A percentile compares a stretch with the other conserved stretches of the same genome.
phyloP scores from a whole-genome alignment of 208 protist genomes.

The Kentomonas sorsogonicus region DNA sequence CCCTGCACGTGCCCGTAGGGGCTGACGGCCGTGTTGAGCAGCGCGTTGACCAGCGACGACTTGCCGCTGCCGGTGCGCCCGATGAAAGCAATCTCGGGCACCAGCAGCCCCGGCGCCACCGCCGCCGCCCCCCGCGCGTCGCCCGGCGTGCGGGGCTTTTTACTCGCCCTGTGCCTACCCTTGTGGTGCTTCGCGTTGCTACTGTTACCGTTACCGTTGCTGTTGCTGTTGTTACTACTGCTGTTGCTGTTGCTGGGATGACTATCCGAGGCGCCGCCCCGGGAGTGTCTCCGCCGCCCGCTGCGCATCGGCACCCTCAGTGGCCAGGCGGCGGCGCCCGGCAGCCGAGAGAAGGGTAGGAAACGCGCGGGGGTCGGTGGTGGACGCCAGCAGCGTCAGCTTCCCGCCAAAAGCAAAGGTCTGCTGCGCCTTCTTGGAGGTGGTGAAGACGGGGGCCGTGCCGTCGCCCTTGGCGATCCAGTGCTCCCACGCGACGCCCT shows the following conservation, averaged over 20 bases:
- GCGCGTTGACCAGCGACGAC: conserved; percentile 81
- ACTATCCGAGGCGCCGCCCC: background rate
- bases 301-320: background rate
- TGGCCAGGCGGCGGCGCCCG: background rate
- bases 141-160: background rate
- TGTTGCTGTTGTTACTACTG: conserved; percentile 6
- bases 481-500: conserved; percentile 83
- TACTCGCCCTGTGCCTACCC: no score
- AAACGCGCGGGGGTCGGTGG: conserved; percentile 67
- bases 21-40: conserved; percentile 76
- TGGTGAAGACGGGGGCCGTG: conserved; percentile 78
- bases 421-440: conserved; percentile 74
- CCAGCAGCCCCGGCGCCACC: conserved; percentile 16
- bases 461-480: conserved; percentile 90
- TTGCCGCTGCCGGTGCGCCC: conserved; percentile 82
- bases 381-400: conserved; percentile 34
- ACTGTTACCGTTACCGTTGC: no score
- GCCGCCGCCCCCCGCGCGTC: background rate
- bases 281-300: background rate
- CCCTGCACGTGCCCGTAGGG: conserved; percentile 83
- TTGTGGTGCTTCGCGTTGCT: no score
- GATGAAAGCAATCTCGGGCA: conserved; percentile 85
- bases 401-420: conserved; percentile 84
- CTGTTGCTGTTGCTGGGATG: background rate
- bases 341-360: conserved; percentile 24